These are phyloP conservation scores for Backusella parvicylindrica DNA, from an alignment of 192 early-diverging fungal species.

Conservation along the genomic window DNA sequence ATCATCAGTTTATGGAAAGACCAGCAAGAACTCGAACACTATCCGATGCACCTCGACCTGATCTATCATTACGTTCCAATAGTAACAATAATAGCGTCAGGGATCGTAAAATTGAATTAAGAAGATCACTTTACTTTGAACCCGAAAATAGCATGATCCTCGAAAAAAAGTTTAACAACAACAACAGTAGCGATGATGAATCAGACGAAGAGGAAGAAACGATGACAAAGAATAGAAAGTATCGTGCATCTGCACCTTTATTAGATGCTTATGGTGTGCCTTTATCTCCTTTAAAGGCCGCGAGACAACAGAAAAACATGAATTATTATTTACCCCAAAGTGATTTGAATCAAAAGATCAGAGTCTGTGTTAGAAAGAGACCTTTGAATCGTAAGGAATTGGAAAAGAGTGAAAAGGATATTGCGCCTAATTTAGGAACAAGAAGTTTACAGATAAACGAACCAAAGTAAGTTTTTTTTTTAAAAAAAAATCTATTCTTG, in stretches of 20 bases:
- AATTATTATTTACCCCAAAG: conserved; percentile 23
- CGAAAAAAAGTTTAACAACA: background rate
- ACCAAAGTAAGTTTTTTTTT: conserved; percentile 67
- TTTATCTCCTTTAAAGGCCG: background rate
- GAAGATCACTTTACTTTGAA: conserved; percentile 17
- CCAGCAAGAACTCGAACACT: conserved; percentile 7
- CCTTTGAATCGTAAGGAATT: conserved; percentile 87
- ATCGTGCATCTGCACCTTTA: conserved; percentile 38
- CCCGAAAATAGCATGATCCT: background rate
- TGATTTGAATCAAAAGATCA: conserved; percentile 80
- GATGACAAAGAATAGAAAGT: conserved; percentile 8
- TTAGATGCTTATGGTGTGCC: conserved; percentile 79
- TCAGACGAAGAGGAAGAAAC: conserved; percentile 16
- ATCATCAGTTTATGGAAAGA: background rate
- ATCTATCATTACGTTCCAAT: background rate
- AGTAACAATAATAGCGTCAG: background rate
- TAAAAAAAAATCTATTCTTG: background rate
- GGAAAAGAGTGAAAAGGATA: conserved; percentile 77
- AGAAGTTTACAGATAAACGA: conserved; percentile 84
- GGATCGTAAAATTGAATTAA: conserved; percentile 11
- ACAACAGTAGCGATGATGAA: background rate
- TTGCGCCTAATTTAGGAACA: conserved; percentile 59
- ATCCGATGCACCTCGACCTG: conserved; percentile 19
- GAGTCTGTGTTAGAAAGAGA: conserved; percentile 95
- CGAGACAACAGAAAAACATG: background rate